Evolutionary conservation across 129 eudicot species (phyloP), one percentile per base, ranked within the genome.

Genomic region (Silybum marianum): DNA sequence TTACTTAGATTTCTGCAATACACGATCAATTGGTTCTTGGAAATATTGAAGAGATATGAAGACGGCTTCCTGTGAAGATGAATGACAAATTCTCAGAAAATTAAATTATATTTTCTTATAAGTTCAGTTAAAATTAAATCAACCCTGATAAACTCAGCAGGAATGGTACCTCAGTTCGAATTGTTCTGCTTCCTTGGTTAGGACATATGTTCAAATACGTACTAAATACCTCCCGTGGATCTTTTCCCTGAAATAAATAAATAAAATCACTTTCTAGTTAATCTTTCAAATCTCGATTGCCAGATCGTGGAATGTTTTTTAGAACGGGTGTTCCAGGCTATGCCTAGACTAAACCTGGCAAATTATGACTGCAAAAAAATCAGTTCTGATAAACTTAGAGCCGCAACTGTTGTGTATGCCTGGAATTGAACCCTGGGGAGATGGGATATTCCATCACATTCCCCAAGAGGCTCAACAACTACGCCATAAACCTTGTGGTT

Each of bases 181-280:
- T 95, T 74, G 99, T 95, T 81, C 99, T 90, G 84, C 99, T 95
- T 79, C 99, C 99, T 87, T 95, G 99, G 84, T 93, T 80, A 23
- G 98, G 99, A 48, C 99, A 95, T 38, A 85, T 82, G 72, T 95
- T 95, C 76, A 96, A 80, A 84, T 96, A 96, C 1, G 88, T 78
- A 74, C 84, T 84, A 84, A 96, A 96, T 30, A 96, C 78, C 23
- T 89, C 93, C 6, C 83, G 68, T 19, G 92, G 97, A 65, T 87
- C 84, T 84, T 96, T 96, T 14, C 95, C 98, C 99, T 96, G 92
- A 76, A 83, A 84, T 71, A 60, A 71, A 84, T 71, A 60, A n/a
- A n/a, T n/a, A n/a, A n/a, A n/a, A 71, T 9, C 24, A 30, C 28
- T 22, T 69, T 62, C 19, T 60, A 10, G 32, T 77, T 63, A 71